Base-by-base conservation (phyloP, 75 land plant genomes). In the Cryptomeria japonica region DNA sequence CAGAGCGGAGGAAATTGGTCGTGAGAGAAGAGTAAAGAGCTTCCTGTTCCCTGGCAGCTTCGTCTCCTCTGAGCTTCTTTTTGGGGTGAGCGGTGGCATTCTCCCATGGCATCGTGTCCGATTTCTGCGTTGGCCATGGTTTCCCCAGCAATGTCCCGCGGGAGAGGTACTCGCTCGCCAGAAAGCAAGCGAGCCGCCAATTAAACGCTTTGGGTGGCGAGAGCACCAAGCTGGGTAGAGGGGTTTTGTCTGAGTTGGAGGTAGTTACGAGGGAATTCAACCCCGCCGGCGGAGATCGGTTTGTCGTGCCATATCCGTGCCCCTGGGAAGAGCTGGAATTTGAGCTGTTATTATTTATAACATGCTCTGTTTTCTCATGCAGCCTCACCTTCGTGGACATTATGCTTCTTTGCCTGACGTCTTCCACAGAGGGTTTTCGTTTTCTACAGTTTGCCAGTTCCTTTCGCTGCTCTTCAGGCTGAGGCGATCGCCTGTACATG, bases 171-270 rank as follows among this genome's bases (percentile, higher is more conserved):
- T 83, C 84, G 28, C 42, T 19, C 3, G 84, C 46, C 84, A 83
- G 25, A n/a, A 44, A 83, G 25, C 84, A 83, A 13, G 84, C 84
- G 14, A 83, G 84, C 31, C 84, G 84, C 51, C 47, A 83, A 46
- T 83, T 83, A n/a, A 44, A 32, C 47, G 28, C 46, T 41, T 46
- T 83, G n/a, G 84, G 10, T 12, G 49, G 49, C 84, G 42, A 19
- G 28, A 9, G 47, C 31, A 25, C 47, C 47, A 18, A 41, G 1
- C 3, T 41, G 1, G n/a, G 9, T 2, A 18, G 2, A 25, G 83
- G 44, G 10, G 8, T 7, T 7, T 79, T 38, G 83, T 41, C 11
- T 3, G 41, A 5, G 44, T n/a, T n/a, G n/a, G 41, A 19, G 83
- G 46, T 19, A 5, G 46, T 44, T 44, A 3, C 46, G 22, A 19